Conservation (phyloP, 805 yeast genomes). For the Komagataella phaffii region DNA sequence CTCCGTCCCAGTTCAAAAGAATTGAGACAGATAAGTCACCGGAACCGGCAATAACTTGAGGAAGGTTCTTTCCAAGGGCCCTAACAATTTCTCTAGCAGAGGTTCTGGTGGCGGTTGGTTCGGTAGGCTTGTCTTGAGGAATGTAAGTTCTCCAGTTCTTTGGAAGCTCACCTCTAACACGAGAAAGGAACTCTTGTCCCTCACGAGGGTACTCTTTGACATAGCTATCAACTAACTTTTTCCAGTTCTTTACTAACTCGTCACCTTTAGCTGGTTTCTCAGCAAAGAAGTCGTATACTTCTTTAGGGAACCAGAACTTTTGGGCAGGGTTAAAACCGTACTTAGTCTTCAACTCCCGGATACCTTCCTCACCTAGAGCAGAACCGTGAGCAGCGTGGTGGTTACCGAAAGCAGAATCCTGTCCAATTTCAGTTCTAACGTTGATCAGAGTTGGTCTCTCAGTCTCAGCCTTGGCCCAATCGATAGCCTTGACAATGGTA, state of each 20-base stretch:
- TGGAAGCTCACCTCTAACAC: constrained; percentile 16
- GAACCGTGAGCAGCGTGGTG: constrained; percentile 21
- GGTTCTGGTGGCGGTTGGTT: constrained; percentile 14
- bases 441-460: constrained; percentile 23
- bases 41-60: constrained; percentile 18
- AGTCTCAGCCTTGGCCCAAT: constrained; percentile 10
- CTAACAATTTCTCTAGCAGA: constrained; percentile 17
- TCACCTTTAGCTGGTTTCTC: constrained; percentile 12
- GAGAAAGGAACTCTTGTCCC: constrained; percentile 13
- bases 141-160: constrained; percentile 11
- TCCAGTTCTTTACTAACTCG: constrained; percentile 13
- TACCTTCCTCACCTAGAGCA: constrained; percentile 18
- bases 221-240: constrained; percentile 10
- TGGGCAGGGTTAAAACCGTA: constrained; percentile 11
- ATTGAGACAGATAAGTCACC: constrained; percentile 23
- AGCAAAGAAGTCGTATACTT: constrained; percentile 17
- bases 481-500: constrained; percentile 17
- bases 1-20: constrained; percentile 16
- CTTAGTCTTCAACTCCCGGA: constrained; percentile 3
- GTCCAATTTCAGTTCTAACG: constrained; percentile 20
- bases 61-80: constrained; percentile 13
- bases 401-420: constrained; percentile 17
- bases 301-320: constrained; percentile 12
- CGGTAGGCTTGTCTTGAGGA: constrained; percentile 8
- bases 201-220: constrained; percentile 13